Percentiles rank a stretch among this genome's conserved stretches.
Evolutionary conservation across 768 basidiomycete genomes (phyloP).

Genomic region (Myochromella boudieri): DNA sequence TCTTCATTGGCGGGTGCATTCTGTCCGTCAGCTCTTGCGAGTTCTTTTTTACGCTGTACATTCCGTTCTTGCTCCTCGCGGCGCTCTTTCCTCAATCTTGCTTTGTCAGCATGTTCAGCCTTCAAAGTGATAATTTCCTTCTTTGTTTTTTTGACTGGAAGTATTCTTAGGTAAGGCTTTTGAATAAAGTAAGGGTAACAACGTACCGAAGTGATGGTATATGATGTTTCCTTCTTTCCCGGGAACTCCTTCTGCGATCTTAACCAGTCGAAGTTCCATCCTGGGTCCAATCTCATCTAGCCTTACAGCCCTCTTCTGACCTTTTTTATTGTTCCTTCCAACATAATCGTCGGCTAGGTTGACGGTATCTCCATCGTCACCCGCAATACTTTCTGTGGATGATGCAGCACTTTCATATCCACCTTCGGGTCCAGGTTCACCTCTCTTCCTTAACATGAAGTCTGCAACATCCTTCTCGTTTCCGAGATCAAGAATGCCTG

Average conservation of each 20-base stretch:
- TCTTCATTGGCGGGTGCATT: constrained; percentile 40
- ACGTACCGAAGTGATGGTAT: constrained; percentile 91
- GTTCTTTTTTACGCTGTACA: constrained; percentile 77
- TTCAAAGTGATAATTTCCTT: constrained; percentile 67
- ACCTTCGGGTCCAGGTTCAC: constrained; percentile 60
- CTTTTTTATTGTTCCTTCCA: constrained; percentile 91
- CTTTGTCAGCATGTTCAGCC: constrained; percentile 75
- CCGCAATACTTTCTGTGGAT: constrained; percentile 80
- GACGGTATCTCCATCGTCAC: constrained; percentile 81
- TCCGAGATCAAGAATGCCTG: constrained; percentile 71
- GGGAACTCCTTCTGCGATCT: constrained; percentile 92
- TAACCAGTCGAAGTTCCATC: constrained; percentile 90
- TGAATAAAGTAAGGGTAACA: constrained; percentile 3
- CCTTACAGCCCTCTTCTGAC: constrained; percentile 85
- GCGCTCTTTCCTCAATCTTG: constrained; percentile 71
- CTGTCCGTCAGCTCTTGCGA: constrained; percentile 8
- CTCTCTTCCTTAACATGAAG: constrained; percentile 77
- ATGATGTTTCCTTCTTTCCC: constrained; percentile 93
- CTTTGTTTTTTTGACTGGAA: constrained; percentile 88
- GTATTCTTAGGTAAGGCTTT: constrained; percentile 2
- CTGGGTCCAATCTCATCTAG: constrained; percentile 94
- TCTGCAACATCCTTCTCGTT: constrained; percentile 95
- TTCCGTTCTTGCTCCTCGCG: constrained; percentile 91
- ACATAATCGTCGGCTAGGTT: constrained; percentile 92
- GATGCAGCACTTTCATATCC: constrained; percentile 82